Evolutionary conservation across 441 rosid species (phyloP).

Genomic region (Oxalis stricta): DNA sequence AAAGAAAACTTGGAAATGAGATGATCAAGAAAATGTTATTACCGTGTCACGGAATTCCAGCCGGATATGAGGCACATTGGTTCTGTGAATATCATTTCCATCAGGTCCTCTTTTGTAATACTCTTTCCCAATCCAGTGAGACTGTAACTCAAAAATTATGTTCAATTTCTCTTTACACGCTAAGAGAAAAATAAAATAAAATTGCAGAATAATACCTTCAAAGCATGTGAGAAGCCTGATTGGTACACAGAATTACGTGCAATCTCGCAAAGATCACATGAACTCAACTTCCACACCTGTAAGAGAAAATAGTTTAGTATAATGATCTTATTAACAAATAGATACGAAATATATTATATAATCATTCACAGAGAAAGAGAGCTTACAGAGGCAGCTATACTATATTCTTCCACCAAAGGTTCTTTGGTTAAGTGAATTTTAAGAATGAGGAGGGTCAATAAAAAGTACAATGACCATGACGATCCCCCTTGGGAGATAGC

Average conservation of each 20-base stretch:
- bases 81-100: conserved; percentile 86
- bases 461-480: too few relatives aligned
- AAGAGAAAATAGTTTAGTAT: conserved; percentile 1
- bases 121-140: conserved; percentile 89
- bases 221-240: conserved; percentile 97
- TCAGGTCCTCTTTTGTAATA: conserved; percentile 93
- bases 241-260: conserved; percentile 96
- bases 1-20: too few relatives aligned
- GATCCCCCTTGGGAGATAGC: too few relatives aligned
- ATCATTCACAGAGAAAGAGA: background rate
- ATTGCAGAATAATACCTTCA: too few relatives aligned
- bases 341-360: background rate
- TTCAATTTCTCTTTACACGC: background rate
- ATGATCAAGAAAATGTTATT: background rate
- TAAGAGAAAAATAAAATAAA: too few relatives aligned
- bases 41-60: conserved; percentile 90
- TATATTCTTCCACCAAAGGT: conserved; percentile 94
- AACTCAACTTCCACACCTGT: conserved; percentile 97
- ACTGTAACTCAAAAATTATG: conserved; percentile 37
- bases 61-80: conserved; percentile 96
- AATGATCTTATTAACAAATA: background rate
- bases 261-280: conserved; percentile 95
- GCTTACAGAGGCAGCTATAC: conserved; percentile 98
- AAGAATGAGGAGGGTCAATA: too few relatives aligned
- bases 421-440: conserved; percentile 97